Conservation (phyloP, 2,329 filamentous ascomycete genomes). For the Colletotrichum sp. region DNA sequence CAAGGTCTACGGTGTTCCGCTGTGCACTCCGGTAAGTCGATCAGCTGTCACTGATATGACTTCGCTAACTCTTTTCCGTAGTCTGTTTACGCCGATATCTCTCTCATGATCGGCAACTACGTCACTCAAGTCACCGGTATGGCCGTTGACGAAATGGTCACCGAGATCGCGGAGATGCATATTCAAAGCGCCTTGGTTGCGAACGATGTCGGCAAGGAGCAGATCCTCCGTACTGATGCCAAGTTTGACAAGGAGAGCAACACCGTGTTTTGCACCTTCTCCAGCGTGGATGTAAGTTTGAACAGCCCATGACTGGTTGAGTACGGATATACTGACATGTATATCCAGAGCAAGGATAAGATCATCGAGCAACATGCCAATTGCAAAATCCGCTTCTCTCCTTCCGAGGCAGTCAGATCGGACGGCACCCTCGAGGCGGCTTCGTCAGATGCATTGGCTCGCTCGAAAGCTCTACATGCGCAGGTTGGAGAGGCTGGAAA, state of each 20-base stretch:
- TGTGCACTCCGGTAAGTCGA: constrained; percentile 60
- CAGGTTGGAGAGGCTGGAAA: constrained; percentile 45
- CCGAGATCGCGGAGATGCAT: constrained; percentile 71
- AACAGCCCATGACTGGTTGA: background rate
- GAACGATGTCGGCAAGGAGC: constrained; percentile 47
- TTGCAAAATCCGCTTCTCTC: background rate
- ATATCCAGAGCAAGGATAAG: constrained; percentile 64
- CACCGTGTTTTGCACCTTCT: background rate
- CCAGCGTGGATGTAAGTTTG: background rate
- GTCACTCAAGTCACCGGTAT: constrained; percentile 66
- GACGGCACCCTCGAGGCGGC: background rate
- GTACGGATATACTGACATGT: constrained; percentile 56
- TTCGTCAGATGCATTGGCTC: background rate
- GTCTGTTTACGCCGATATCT: constrained; percentile 63
- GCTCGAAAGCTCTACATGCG: background rate
- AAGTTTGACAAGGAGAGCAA: constrained; percentile 55
- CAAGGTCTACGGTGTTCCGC: constrained; percentile 68
- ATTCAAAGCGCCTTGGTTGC: constrained; percentile 73
- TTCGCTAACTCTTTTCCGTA: background rate
- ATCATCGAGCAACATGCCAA: constrained; percentile 48
- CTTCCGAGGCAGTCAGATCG: background rate
- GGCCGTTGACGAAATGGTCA: constrained; percentile 58
- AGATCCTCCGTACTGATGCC: constrained; percentile 65
- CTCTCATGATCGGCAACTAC: constrained; percentile 66
- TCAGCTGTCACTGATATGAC: background rate